Evolutionary conservation across 257 asterid species (phyloP), one percentile per base, ranked within the genome.

Genomic region (Solanum corneliomulleri): DNA sequence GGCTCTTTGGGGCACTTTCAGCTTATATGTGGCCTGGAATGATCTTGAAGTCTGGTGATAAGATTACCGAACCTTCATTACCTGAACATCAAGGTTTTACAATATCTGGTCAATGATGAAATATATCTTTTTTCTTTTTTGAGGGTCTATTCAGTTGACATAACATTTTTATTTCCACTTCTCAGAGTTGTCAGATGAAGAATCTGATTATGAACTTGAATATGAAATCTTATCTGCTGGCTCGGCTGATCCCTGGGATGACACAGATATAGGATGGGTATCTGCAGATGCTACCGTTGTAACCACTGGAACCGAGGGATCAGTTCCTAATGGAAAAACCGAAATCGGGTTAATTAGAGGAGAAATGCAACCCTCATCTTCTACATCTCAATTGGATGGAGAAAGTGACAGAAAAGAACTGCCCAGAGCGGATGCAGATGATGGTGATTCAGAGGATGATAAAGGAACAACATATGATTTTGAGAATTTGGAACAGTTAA

Each of bases 21-120:
- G 98, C 99, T 87, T 95, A 93, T 90, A 94, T 95, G 98, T 97
- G 99, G 99, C 98, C 99, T 69, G 98, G 99, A 88, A 96, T 97
- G 99, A 86, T 94, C 85, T 90, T 97, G 89, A 97, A 94, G 70
- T 97, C 98, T 72, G 99, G 99, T 68, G 98, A 97, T 89, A 95
- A 89, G 92, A 93, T 96, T 76, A 87, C 87, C 37, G 94, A 92
- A 88, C 99, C 99, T 62, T 91, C 94, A 60, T 89, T 97, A 89
- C 95, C 98, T 8, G 95, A 94, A 84, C 91, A 89, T 69, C 94
- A 95, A 94, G 99, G 98, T 97, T 85, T 33, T 60, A 10, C 21
- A 49, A 56, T 52, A 84, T 76, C 68, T 23, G 45, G 45, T 41
- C 29, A 83, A 83, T 52, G 35, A 70, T 31, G 72, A 41, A 71